Evolutionary conservation across 2,329 filamentous ascomycete species (phyloP), one percentile per base, ranked within the genome.

Genomic region (Pseudopyricularia cyperi): DNA sequence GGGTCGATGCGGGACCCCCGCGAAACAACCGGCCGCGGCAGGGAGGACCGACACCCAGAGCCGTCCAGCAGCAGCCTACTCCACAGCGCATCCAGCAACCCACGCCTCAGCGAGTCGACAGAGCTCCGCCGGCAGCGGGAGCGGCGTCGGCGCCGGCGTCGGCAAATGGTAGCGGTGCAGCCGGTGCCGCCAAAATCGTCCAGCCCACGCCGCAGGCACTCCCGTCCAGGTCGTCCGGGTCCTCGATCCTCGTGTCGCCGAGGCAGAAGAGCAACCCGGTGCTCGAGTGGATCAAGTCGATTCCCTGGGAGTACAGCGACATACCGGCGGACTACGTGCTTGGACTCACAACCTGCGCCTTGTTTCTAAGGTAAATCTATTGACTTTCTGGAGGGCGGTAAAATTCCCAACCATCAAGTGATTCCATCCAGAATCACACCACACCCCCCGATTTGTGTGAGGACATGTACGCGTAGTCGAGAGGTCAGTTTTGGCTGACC

Each of bases 241-340:
- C 87, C 15, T 81, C 85, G 5, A 95, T 97, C 57, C 76, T 95
- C 19, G 90, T 97, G 30, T 96, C 90, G 34, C 85, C 88, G 15
- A 82, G 90, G 39, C 90, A 98, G 66, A 94, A 95, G 67, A 93
- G 91, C 55, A 98, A 98, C 61, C 93, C 93, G 0, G 86, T 97
- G 49, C 72, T 98, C 30, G 85, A 87, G 52, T 81, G 84, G 66
- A 79, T 98, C 60, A 83, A 85, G 55, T 83, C 85, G 1, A 75
- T 94, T 54, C 80, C 89, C 0, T 98, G 93, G 93, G 93, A 98
- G 68, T 51, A 95, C 67, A 90, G 88, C 55, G 91, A 97, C 62
- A 95, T 95, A n/a, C 84, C 86, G 1, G 88, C 91, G 32, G 93
- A 98, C 69, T 98, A 94, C 65, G 85, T 91, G 8, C 74, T 97